Evolutionary conservation across 129 eudicot genomes (phyloP), one percentile per base, ranked within the genome.

Genomic region (Rutidosis leptorrhynchoides): DNA sequence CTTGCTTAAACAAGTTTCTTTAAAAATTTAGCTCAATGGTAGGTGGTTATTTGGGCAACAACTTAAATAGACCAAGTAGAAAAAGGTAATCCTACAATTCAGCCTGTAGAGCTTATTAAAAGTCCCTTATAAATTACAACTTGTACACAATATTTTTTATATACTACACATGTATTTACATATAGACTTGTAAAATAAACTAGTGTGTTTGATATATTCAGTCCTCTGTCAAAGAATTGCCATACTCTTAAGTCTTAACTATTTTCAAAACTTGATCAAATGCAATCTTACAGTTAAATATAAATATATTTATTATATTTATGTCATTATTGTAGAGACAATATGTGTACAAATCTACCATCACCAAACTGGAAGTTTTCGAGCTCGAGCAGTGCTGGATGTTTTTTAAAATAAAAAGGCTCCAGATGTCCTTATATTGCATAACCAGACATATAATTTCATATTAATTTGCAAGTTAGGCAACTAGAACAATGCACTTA

Each of bases 81-180:
- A 12, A 37, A 46, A 28, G 49, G 52, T 46, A 21, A 59, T 27
- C 59, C 59, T 27, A 43, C 48, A 28, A 16, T 30, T 51, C 55
- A 52, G 62, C 62, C 6, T 68, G 45, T 46, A 28, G 30, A 66
- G 29, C 28, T 17, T 17, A 42, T 40, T 21, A 40, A 57, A 58
- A 69, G 45, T n/a, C n/a, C n/a, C 2, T 23, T 64, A 33, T 64
- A 27, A n/a, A 65, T 7, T 48, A 27, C 6, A 22, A 48, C 25
- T 68, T 54, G 32, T 48, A 67, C 45, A 54, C 23, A 32, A 68
- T 54, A 35, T 23, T 21, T 52, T 67, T 21, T 20, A 54, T 16
- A n/a, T 52, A 46, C 53, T 22, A 21, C 12, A 20, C n/a, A 33
- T 12, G 42, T 25, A 16, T 16, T 25, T 65, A 26, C 43, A 45